Percentiles rank a stretch among this genome's conserved stretches.
Evolutionary conservation across 192 early-diverging fungal species (phyloP).

Genomic region (Mortierella antarctica): DNA sequence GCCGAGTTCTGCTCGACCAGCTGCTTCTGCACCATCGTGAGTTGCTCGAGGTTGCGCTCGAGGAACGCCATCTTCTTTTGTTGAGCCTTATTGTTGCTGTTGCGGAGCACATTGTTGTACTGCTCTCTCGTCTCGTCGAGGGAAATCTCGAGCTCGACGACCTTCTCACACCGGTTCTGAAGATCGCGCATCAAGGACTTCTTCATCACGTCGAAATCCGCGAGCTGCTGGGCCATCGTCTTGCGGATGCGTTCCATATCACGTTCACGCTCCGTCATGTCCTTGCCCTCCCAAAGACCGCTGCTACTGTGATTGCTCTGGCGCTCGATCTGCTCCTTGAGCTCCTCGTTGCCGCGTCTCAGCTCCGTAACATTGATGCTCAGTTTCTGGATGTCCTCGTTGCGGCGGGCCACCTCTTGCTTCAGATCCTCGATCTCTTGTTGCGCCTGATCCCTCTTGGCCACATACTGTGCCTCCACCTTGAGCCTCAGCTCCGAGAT

Average conservation of each 20-base stretch:
- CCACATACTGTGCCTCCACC: constrained; percentile 86
- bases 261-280: constrained; percentile 71
- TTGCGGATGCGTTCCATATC: constrained; percentile 85
- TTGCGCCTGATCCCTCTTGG: constrained; percentile 80
- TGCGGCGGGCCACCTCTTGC: constrained; percentile 73
- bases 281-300: constrained; percentile 55
- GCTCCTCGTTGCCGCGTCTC: constrained; percentile 69
- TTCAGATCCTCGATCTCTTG: constrained; percentile 80
- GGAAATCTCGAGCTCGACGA: constrained; percentile 97
- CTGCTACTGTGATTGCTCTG: constrained; percentile 37
- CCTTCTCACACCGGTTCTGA: constrained; percentile 97
- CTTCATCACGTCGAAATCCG: constrained; percentile 98
- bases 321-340: constrained; percentile 62
- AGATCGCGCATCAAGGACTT: constrained; percentile 98
- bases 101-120: constrained; percentile 87
- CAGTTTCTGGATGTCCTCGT: constrained; percentile 72
- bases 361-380: constrained; percentile 69
- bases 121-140: constrained; percentile 97
- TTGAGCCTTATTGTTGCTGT: constrained; percentile 85
- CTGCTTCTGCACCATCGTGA: constrained; percentile 95
- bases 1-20: constrained; percentile 96
- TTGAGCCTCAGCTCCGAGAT: constrained; percentile 87
- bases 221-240: constrained; percentile 81
- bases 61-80: constrained; percentile 98
- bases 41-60: constrained; percentile 96